Evolutionary conservation across 768 basidiomycete species (phyloP).

Genomic region (Boletus patriciae): DNA sequence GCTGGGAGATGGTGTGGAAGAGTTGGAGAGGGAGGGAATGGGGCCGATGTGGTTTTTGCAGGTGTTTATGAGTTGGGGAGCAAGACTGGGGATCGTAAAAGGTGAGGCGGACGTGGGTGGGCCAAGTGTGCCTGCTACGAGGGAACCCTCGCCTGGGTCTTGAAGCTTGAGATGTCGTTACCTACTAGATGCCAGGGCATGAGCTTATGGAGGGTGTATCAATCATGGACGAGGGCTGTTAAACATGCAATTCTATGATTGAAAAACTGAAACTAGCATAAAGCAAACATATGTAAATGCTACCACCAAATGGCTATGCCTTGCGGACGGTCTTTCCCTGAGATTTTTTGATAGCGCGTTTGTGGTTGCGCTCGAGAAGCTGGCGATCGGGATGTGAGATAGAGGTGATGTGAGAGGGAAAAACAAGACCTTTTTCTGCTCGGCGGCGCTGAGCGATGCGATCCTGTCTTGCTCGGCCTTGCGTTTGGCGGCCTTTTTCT

Average conservation of each 20-base stretch:
- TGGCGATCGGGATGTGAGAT: constrained; percentile 24
- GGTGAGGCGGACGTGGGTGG: constrained; percentile 22
- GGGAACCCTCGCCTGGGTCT: constrained; percentile 22
- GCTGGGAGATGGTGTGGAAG: constrained; percentile 20
- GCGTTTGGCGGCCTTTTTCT: constrained; percentile 70
- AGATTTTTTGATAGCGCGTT: constrained; percentile 64
- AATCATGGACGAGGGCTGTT: constrained; percentile 7
- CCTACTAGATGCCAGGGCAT: neutral
- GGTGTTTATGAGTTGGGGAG: constrained; percentile 78
- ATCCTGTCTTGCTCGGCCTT: constrained; percentile 72
- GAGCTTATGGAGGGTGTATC: constrained; percentile 7
- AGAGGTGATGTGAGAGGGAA: neutral
- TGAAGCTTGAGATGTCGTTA: constrained; percentile 19
- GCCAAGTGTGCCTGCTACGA: constrained; percentile 12
- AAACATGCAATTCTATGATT: constrained; percentile 16
- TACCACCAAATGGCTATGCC: constrained; percentile 10
- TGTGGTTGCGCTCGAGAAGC: constrained; percentile 76
- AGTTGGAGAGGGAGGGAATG: constrained; percentile 56
- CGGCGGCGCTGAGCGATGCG: constrained; percentile 69
- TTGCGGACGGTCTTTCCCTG: constrained; percentile 58
- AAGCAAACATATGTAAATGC: neutral
- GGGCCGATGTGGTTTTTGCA: constrained; percentile 76
- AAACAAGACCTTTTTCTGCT: constrained; percentile 72
- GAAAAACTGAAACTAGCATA: neutral
- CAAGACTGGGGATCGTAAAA: constrained; percentile 52